phyloP scores from a whole-genome alignment of 371 early-diverging fungal species.

The Batkoa obscura region DNA sequence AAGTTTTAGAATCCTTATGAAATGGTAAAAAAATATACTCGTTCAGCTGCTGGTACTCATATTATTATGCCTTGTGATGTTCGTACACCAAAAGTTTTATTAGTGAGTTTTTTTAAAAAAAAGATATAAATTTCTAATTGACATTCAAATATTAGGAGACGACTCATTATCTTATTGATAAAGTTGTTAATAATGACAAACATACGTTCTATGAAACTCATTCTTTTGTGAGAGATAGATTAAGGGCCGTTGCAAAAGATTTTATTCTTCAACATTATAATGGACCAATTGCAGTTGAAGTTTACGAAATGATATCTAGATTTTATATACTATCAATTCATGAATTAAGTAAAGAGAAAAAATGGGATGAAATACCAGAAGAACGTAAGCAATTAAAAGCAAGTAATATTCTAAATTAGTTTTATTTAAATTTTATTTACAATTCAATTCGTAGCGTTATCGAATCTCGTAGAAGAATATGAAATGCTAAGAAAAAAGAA shows the following conservation, averaged over 20 bases:
- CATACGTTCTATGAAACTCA: conserved; percentile 39
- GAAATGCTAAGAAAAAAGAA: neutral
- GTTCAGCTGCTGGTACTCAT: conserved; percentile 79
- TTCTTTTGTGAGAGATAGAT: conserved; percentile 73
- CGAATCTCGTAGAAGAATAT: neutral
- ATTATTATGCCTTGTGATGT: conserved; percentile 78
- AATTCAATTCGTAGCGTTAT: neutral
- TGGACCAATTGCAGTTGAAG: conserved; percentile 35
- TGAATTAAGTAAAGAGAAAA: conserved; percentile 33
- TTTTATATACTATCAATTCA: conserved; percentile 71
- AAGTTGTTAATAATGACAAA: conserved; percentile 27
- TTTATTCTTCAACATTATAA: conserved; percentile 62
- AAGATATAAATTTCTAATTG: neutral
- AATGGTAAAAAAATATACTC: conserved; percentile 66
- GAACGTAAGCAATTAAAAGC: neutral
- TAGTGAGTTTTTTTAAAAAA: conserved; percentile 16
- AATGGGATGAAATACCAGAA: neutral
- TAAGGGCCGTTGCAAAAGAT: conserved; percentile 72
- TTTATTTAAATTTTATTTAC: neutral
- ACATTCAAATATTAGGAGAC: conserved; percentile 22
- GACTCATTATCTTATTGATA: conserved; percentile 54
- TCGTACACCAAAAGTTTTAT: conserved; percentile 51
- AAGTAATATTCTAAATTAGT: neutral
- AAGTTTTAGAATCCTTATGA: conserved; percentile 19
- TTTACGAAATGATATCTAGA: conserved; percentile 72